Conservation (phyloP, 106 monocot genomes). For the Dendrobium officinale region DNA sequence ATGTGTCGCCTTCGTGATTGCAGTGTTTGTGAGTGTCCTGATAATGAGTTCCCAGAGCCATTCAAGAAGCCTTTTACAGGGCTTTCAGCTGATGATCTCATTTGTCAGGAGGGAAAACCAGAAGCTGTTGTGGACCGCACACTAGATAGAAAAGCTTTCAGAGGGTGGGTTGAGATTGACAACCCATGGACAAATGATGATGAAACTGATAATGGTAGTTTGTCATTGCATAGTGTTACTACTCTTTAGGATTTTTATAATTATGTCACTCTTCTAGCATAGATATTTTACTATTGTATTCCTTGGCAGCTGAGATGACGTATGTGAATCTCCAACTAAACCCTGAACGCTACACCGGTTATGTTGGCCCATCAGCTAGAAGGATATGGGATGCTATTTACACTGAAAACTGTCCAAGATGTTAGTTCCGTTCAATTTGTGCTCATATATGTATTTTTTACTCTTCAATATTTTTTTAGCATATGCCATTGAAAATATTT, state of each 20-base stretch:
- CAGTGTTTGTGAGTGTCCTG: slow-evolving; percentile 92
- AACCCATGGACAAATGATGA: slow-evolving; percentile 98
- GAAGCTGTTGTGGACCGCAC: slow-evolving; percentile 82
- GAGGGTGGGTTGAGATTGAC: slow-evolving; percentile 75
- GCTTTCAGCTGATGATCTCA: slow-evolving; percentile 47
- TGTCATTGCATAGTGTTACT: background rate
- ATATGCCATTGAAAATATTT: background rate
- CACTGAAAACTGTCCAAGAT: slow-evolving; percentile 90
- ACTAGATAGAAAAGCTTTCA: slow-evolving; percentile 72
- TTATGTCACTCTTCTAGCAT: background rate
- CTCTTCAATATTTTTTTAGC: background rate
- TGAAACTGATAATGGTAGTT: slow-evolving; percentile 84
- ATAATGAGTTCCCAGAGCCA: slow-evolving; percentile 81
- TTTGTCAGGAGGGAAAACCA: slow-evolving; percentile 83
- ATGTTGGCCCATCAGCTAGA: slow-evolving; percentile 64
- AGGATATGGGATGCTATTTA: slow-evolving; percentile 94
- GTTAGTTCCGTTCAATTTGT: slow-evolving; percentile 29
- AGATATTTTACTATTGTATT: background rate
- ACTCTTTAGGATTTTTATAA: background rate
- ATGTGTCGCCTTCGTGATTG: slow-evolving; percentile 95
- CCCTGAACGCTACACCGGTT: slow-evolving; percentile 94
- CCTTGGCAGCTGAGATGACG: slow-evolving; percentile 81
- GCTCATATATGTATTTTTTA: background rate
- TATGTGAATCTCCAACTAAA: slow-evolving; percentile 97
- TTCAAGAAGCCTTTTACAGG: slow-evolving; percentile 59